Base-by-base conservation (phyloP, 2,329 filamentous ascomycete species). In the Laburnicola sp. region DNA sequence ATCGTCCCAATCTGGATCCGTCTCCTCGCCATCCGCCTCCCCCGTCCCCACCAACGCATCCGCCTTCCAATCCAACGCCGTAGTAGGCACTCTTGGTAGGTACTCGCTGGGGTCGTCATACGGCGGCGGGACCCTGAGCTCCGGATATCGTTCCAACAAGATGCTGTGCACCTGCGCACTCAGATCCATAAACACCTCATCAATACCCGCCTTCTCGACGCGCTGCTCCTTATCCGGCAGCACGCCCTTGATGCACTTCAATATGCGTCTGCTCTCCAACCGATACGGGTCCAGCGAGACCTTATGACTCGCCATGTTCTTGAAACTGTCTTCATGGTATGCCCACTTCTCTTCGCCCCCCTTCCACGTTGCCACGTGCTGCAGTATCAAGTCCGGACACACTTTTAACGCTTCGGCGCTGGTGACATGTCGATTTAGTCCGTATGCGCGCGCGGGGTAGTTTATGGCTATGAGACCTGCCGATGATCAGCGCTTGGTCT, bases 1-100 rank as follows among this genome's bases (percentile, higher is more conserved):
- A 76, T 99, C 94, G 71, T 99, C 93, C 94, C 94, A 99, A 74
- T 99, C 94, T 1, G 91, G 90, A 65, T 95, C 88, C 60, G 87
- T 82, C 21, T 86, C 82, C 71, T 96, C 92, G 23, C 79, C 78
- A 34, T 84, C 79, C 58, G 94, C 86, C 38, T 84, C 79, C 56
- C 94, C 86, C 42, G 96, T 76, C 67, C 92, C 90, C 11, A 95
- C 79, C 48, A 96, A 76, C n/a, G 85, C 87, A 75, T 96, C 91
- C 0, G 87, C 83, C 54, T 86, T 78, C 92, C 92, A 97, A 68
- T 95, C 86, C 16, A 97, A 74, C 1, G 85, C 88, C 1, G 86
- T 87, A 0, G 81, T 85, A 0, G 84, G 83, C 22, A 92, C 91
- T 28, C 84, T 77, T 3, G 92, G 91, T 21, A 97, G 75, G 39